Evolutionary conservation across 75 land plant genomes (phyloP), one percentile per base, ranked within the genome.

Genomic region (Picea glauca): DNA sequence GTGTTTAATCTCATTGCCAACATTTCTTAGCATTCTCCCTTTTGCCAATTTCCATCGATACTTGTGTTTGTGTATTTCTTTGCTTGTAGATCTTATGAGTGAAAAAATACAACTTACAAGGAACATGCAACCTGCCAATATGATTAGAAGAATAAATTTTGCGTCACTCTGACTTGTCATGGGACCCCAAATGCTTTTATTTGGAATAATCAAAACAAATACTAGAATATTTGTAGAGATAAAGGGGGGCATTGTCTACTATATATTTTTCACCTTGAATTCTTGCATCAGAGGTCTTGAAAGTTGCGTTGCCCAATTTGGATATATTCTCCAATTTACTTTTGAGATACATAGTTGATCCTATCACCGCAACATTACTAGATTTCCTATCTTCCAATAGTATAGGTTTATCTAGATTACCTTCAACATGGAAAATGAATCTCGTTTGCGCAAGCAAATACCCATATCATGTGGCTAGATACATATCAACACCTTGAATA

Each of bases 21-120:
- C n/a, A n/a, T n/a, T n/a, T n/a, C n/a, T n/a, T n/a, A n/a, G n/a
- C n/a, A n/a, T n/a, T n/a, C n/a, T n/a, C n/a, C n/a, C n/a, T n/a
- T n/a, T n/a, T n/a, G n/a, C n/a, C n/a, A n/a, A n/a, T n/a, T n/a
- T n/a, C n/a, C n/a, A n/a, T n/a, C n/a, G n/a, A n/a, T n/a, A n/a
- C n/a, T n/a, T n/a, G n/a, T n/a, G n/a, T n/a, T n/a, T n/a, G 11
- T 77, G 30, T 79, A 88, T 82, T 74, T 84, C 85, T 67, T 82
- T 80, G 62, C 64, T 82, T 20, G 77, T 80, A 18, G 86, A 83
- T 79, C 78, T 77, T 31, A 75, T 74, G 14, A 85, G 63, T 4
- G 85, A 14, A 14, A 78, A 60, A 15, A 88, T 43, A 58, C 62
- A 59, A 43, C 83, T 57, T 11, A 78, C 23, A 43, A 88, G 31